Evolutionary conservation across 2,329 filamentous ascomycete species (phyloP).

Genomic region (Teratosphaeria destructans): DNA sequence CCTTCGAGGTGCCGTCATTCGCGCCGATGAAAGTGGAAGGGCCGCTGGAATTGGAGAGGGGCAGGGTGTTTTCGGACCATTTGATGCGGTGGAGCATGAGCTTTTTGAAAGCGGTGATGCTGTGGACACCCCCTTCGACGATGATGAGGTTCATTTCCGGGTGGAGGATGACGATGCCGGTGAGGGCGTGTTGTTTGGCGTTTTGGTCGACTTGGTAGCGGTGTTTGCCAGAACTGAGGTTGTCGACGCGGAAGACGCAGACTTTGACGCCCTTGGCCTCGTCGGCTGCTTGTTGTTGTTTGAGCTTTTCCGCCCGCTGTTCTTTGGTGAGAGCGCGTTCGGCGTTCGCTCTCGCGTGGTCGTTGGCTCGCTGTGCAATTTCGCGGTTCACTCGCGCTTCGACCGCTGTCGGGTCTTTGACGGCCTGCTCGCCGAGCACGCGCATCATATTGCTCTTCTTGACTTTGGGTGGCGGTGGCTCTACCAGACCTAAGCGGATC

Average conservation of each 20-base stretch:
- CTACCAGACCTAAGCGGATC: constrained; percentile 79
- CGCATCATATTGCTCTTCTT: constrained; percentile 98
- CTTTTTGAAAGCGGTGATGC: constrained; percentile 77
- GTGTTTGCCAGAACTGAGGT: constrained; percentile 80
- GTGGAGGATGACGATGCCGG: constrained; percentile 84
- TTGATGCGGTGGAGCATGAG: constrained; percentile 88
- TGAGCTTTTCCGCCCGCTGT: constrained; percentile 73
- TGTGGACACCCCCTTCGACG: constrained; percentile 80
- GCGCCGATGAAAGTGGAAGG: constrained; percentile 21
- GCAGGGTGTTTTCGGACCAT: constrained; percentile 80
- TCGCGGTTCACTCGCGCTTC: constrained; percentile 89
- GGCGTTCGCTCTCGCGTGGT: constrained; percentile 70
- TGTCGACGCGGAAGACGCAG: constrained; percentile 80
- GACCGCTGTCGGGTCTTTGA: constrained; percentile 94
- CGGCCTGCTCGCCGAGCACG: constrained; percentile 80
- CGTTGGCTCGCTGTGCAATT: constrained; percentile 73
- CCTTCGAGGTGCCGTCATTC: constrained; percentile 10
- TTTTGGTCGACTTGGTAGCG: constrained; percentile 89
- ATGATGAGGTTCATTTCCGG: constrained; percentile 82
- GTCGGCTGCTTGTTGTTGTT: constrained; percentile 74
- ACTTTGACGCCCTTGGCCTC: constrained; percentile 75
- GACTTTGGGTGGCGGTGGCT: constrained; percentile 86
- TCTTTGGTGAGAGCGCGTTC: constrained; percentile 83
- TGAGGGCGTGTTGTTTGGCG: constrained; percentile 77
- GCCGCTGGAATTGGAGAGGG: constrained; percentile 36